Evolutionary conservation across 1,139 yeast genomes (phyloP).

Genomic region (Pichia sp.): DNA sequence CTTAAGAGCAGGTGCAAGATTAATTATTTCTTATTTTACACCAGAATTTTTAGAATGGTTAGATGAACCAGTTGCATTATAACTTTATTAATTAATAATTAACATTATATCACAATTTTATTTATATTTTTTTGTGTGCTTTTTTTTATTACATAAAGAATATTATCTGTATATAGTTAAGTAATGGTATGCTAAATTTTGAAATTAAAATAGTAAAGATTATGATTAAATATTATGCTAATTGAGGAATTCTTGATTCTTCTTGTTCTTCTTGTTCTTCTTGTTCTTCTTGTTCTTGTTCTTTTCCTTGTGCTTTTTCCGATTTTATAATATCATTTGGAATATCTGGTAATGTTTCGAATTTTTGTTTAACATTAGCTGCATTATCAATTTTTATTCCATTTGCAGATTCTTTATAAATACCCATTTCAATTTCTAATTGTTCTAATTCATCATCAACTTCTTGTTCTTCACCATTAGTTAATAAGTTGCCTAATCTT

Average conservation of each 20-base stretch:
- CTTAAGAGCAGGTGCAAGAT: conserved; percentile 91
- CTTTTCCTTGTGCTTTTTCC: not conserved
- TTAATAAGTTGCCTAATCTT: conserved; percentile 39
- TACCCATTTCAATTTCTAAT: conserved; percentile 40
- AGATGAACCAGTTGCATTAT: conserved; percentile 29
- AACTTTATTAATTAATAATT: not conserved
- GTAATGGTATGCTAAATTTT: too few relatives aligned
- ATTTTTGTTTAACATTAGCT: too few relatives aligned
- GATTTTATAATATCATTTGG: conserved; percentile 24
- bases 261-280: conserved; percentile 18
- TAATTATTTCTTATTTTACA: conserved; percentile 86
- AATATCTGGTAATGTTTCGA: conserved; percentile 16
- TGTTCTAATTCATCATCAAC: conserved; percentile 58
- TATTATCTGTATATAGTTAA: too few relatives aligned
- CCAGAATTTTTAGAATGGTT: conserved; percentile 97
- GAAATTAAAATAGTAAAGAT: too few relatives aligned
- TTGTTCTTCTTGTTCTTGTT: conserved; percentile 17
- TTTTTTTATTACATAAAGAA: too few relatives aligned
- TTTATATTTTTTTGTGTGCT: not conserved
- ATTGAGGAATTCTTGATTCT: conserved; percentile 7
- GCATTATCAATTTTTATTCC: too few relatives aligned
- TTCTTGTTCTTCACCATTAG: conserved; percentile 54
- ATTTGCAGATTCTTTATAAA: not conserved
- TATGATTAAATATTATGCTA: not conserved
- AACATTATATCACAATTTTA: not conserved